Evolutionary conservation across 345 rosid species (phyloP).

Genomic region (Citrus reticulata): DNA sequence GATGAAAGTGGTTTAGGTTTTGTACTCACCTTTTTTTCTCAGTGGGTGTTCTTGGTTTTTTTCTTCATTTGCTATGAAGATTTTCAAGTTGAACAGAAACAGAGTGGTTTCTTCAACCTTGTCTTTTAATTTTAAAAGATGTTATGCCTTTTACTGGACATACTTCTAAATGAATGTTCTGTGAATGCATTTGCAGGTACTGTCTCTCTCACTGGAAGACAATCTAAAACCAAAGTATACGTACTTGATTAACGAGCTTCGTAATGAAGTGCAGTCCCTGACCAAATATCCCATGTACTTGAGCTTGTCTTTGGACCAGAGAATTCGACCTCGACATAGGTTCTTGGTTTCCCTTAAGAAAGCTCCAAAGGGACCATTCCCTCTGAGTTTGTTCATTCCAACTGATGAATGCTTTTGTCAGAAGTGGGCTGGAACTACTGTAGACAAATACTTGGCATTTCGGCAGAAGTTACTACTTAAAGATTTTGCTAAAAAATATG

Average conservation of each 20-base stretch:
- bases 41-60: not conserved
- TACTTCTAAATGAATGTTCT: conserved; percentile 2
- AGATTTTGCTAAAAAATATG: conserved; percentile 71
- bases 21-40: not conserved
- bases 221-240: conserved; percentile 87
- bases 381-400: conserved; percentile 77
- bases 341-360: conserved; percentile 88
- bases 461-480: conserved; percentile 68
- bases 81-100: not conserved
- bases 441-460: conserved; percentile 78
- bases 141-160: not conserved
- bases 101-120: not conserved
- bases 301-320: conserved; percentile 86
- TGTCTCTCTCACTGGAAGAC: conserved; percentile 87
- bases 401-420: conserved; percentile 82
- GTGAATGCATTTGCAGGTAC: conserved; percentile 47
- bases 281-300: conserved; percentile 83
- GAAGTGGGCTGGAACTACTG: conserved; percentile 87
- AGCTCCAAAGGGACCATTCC: conserved; percentile 95
- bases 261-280: conserved; percentile 69
- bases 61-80: not conserved
- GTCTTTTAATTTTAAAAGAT: not conserved
- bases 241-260: conserved; percentile 86
- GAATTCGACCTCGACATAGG: conserved; percentile 91
- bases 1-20: not conserved